Conservation (phyloP, 192 early-diverging fungal genomes). For the Linnemannia zychae region DNA sequence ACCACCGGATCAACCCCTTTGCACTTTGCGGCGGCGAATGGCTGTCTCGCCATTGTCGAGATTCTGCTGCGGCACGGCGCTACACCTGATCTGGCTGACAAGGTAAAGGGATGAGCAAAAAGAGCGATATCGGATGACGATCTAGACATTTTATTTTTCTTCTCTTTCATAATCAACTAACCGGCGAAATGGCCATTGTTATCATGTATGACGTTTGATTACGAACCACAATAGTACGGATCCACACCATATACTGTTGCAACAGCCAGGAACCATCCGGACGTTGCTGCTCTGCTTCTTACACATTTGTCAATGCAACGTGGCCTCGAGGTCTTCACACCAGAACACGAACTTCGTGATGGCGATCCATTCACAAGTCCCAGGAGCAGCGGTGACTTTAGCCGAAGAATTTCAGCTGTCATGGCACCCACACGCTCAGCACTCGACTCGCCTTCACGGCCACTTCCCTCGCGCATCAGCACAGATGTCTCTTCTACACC, state of each 20-base stretch:
- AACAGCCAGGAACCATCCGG: conserved; percentile 63
- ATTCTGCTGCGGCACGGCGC: conserved; percentile 75
- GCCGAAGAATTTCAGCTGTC: conserved; percentile 33
- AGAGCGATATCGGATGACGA: neutral
- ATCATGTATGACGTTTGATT: neutral
- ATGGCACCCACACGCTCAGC: conserved; percentile 17
- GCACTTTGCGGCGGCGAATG: conserved; percentile 87
- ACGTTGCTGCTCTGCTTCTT: conserved; percentile 57
- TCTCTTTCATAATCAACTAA: conserved; percentile 1
- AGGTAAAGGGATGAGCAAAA: conserved; percentile 25
- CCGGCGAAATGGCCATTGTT: neutral
- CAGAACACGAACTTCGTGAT: conserved; percentile 9
- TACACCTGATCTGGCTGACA: conserved; percentile 69
- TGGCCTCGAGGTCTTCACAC: conserved; percentile 27
- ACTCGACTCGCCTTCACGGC: conserved; percentile 3
- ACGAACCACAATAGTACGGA: conserved; percentile 53
- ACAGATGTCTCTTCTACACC: neutral
- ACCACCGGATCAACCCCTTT: conserved; percentile 81
- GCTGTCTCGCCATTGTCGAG: conserved; percentile 71
- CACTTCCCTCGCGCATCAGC: neutral
- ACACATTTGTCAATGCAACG: conserved; percentile 40
- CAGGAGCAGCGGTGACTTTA: conserved; percentile 38
- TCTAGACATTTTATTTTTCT: neutral
- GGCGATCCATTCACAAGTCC: conserved; percentile 34
- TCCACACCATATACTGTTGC: conserved; percentile 63